These are phyloP conservation scores for Suhomyces wounanorum DNA, from an alignment of 1,139 yeast genomes.

Conservation along the genomic window DNA sequence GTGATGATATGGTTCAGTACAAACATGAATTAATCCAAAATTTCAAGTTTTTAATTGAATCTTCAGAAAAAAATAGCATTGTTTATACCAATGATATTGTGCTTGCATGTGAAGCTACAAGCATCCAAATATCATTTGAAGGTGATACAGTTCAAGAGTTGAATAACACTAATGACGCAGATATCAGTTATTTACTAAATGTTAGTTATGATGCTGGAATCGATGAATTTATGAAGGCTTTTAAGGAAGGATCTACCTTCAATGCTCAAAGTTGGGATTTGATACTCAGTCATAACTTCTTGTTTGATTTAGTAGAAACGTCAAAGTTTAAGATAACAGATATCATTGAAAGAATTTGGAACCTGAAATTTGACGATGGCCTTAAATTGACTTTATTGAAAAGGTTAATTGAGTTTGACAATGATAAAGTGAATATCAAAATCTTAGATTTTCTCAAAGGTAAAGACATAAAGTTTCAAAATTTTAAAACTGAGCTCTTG, in stretches of 20 bases:
- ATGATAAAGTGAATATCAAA: constrained; percentile 34
- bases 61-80: constrained; percentile 7
- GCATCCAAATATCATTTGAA: constrained; percentile 10
- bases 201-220: constrained; percentile 34
- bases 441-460: constrained; percentile 21
- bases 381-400: constrained; percentile 20
- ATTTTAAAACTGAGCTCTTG: constrained; percentile 1
- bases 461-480: constrained; percentile 13
- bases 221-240: constrained; percentile 28
- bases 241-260: constrained; percentile 35
- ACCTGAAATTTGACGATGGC: constrained; percentile 21
- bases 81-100: constrained; percentile 24
- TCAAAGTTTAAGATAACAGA: constrained; percentile 21
- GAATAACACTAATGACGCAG: constrained; percentile 21
- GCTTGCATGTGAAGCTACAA: constrained; percentile 21
- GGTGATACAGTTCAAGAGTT: background rate
- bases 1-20: constrained; percentile 35
- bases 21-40: constrained; percentile 23
- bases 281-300: constrained; percentile 35
- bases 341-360: constrained; percentile 30
- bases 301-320: constrained; percentile 16
- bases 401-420: constrained; percentile 25
- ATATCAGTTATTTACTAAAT: constrained; percentile 34
- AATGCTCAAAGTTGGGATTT: constrained; percentile 36
- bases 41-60: constrained; percentile 18